These are phyloP conservation scores for Podospora pseudocomata DNA, from an alignment of 495 filamentous ascomycete genomes.

Conservation along the genomic window DNA sequence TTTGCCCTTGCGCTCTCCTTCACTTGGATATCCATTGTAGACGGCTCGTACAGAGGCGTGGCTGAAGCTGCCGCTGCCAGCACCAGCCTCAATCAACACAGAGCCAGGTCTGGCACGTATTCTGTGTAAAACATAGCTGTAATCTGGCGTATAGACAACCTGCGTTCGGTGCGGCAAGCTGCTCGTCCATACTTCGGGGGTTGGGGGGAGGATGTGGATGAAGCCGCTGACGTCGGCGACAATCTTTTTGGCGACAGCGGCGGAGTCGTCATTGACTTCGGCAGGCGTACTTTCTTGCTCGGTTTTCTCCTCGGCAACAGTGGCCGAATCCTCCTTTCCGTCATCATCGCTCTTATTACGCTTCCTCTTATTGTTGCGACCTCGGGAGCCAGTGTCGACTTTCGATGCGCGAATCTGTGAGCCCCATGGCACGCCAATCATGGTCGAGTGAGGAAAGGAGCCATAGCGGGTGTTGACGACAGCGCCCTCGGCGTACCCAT, in stretches of 20 bases:
- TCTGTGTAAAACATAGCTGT: slow-evolving; percentile 89
- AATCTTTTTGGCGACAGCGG: slow-evolving; percentile 36
- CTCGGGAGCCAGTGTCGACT: slow-evolving; percentile 82
- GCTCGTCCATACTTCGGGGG: slow-evolving; percentile 88
- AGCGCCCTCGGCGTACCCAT: slow-evolving; percentile 74
- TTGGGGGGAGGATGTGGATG: slow-evolving; percentile 83
- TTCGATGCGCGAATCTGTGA: slow-evolving; percentile 85
- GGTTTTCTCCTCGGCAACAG: slow-evolving; percentile 28
- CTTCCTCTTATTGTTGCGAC: slow-evolving; percentile 48
- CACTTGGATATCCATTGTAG: slow-evolving; percentile 70
- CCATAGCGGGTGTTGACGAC: slow-evolving; percentile 93
- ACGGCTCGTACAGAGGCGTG: slow-evolving; percentile 85
- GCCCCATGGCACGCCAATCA: slow-evolving; percentile 81
- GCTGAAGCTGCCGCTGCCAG: slow-evolving; percentile 92
- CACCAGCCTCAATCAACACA: slow-evolving; percentile 85
- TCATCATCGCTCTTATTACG: slow-evolving; percentile 55
- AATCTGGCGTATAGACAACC: slow-evolving; percentile 96
- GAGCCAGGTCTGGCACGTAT: slow-evolving; percentile 77
- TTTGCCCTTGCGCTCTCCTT: slow-evolving; percentile 54
- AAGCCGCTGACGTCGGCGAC: slow-evolving; percentile 75
- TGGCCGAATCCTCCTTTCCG: slow-evolving; percentile 25
- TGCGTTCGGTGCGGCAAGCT: slow-evolving; percentile 92
- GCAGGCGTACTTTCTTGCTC: slow-evolving; percentile 20
- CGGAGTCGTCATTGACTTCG: slow-evolving; percentile 21
- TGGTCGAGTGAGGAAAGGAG: slow-evolving; percentile 86